Base-by-base conservation (phyloP, 306 rosid genomes). In the Cucurbita maxima region DNA sequence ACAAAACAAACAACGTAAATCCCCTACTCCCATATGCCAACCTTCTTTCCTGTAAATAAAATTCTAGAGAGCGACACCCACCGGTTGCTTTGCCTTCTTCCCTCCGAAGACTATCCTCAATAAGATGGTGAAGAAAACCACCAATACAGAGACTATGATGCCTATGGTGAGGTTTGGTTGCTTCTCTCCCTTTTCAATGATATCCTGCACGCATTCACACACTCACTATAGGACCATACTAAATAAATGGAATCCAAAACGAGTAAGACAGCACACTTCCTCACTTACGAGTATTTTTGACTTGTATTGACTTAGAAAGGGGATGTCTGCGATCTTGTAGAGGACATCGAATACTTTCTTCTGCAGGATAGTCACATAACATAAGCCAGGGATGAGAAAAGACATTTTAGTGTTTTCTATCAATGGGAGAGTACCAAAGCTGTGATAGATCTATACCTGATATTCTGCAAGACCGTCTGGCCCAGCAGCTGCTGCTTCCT, bases 161-260 rank as follows among this genome's bases (percentile, higher is more conserved):
- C 98, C 96, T 72, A 93, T 75, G 0, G 96, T 88, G 58, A 93
- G 79, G 75, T 88, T 90, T 12, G 97, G 97, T 75, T 90, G 94
- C 57, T 87, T 79, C 81, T 90, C 89, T 58, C 85, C 96, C 88
- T 86, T 88, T 62, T 86, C 94, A 41, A 93, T 86, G 81, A 93
- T 74, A 48, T 90, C 94, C 98, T 93, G 85, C 77, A 73, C 52
- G 15, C 62, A 22, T 72, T 72, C 20, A 30, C 10, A 44, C 40
- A 48, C 5, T 68, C 51, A 67, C 68, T 60, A 74, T 58, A 81
- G 80, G 44, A 25, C 51, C 51, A 60, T 14, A 18, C 59, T 59
- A 74, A 68, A 51, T 25, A 38, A 25, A 48, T 30, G 62, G 55
- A 68, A 58, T 52, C 61, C 18, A 13, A 7, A 36, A 10, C 70